Conservation (phyloP, 768 basidiomycete genomes). For the Boletus eberwhitei region DNA sequence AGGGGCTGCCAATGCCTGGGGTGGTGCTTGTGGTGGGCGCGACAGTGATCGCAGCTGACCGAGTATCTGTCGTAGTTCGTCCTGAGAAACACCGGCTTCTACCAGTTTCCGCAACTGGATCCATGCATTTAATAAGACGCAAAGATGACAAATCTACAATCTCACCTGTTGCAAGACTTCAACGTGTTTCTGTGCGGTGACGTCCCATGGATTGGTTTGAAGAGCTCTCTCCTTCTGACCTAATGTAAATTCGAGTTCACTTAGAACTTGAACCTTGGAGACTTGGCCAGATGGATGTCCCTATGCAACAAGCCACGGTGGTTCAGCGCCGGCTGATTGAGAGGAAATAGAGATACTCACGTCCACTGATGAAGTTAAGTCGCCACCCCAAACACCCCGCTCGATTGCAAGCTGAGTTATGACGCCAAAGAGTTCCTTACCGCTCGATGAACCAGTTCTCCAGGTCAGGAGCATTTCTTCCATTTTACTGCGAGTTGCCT, state of each 20-base stretch:
- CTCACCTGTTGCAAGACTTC: slow-evolving; percentile 75
- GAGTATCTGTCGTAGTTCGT: slow-evolving; percentile 74
- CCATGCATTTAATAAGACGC: slow-evolving; percentile 3
- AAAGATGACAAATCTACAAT: background rate
- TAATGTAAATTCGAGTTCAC: slow-evolving; percentile 78
- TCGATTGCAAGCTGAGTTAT: slow-evolving; percentile 82
- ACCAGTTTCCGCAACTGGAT: slow-evolving; percentile 66
- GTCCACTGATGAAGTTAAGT: slow-evolving; percentile 35
- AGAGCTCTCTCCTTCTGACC: slow-evolving; percentile 75
- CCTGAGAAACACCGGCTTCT: slow-evolving; percentile 76
- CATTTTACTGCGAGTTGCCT: slow-evolving; percentile 86
- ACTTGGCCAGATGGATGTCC: slow-evolving; percentile 46
- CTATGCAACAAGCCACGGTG: slow-evolving; percentile 21
- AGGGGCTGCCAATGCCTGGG: slow-evolving; percentile 32
- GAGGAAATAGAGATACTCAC: slow-evolving; percentile 32
- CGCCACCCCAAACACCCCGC: slow-evolving; percentile 73
- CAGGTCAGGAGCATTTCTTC: slow-evolving; percentile 97
- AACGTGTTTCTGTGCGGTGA: slow-evolving; percentile 64
- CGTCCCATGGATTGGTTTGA: slow-evolving; percentile 73
- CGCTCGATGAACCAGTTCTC: slow-evolving; percentile 79
- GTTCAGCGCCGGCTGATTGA: background rate
- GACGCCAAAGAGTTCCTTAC: slow-evolving; percentile 81
- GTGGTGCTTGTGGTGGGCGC: slow-evolving; percentile 37
- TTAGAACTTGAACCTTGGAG: slow-evolving; percentile 75
- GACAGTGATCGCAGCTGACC: slow-evolving; percentile 63